These are phyloP conservation scores for Hordeum pubiflorum DNA, from an alignment of 202 grass and related monocot genomes.

Conservation along the genomic window DNA sequence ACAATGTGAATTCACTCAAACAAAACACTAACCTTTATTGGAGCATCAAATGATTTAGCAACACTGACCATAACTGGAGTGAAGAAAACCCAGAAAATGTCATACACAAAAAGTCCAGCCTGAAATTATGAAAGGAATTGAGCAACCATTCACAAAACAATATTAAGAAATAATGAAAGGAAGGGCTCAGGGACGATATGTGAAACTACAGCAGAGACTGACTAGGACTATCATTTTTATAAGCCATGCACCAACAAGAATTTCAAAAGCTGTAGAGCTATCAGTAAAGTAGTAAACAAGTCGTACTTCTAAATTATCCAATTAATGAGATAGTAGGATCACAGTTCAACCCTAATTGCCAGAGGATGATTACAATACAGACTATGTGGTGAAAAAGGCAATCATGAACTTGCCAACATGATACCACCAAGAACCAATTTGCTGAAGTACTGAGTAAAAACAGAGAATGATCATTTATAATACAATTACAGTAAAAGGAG, in stretches of 20 bases:
- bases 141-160: background rate
- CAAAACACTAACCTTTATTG: conserved; percentile 67
- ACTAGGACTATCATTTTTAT: background rate
- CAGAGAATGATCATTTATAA: background rate
- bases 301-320: background rate
- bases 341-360: background rate
- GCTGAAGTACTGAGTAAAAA: background rate
- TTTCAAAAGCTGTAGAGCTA: background rate
- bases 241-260: background rate
- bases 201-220: background rate
- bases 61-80: conserved; percentile 96
- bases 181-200: background rate
- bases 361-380: background rate
- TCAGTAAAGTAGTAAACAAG: background rate
- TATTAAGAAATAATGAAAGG: conserved; percentile 1
- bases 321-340: background rate
- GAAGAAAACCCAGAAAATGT: conserved; percentile 99
- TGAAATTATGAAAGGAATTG: conserved; percentile 30
- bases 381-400: background rate
- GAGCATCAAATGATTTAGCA: conserved; percentile 99
- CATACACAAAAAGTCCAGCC: conserved; percentile 91
- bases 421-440: background rate
- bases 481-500: too few species aligned
- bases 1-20: background rate
- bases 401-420: background rate